A percentile compares a stretch with the other conserved stretches of the same genome.
Evolutionary conservation across 2,329 filamentous ascomycete species (phyloP).

Genomic region (Fusarium gaditjirri): DNA sequence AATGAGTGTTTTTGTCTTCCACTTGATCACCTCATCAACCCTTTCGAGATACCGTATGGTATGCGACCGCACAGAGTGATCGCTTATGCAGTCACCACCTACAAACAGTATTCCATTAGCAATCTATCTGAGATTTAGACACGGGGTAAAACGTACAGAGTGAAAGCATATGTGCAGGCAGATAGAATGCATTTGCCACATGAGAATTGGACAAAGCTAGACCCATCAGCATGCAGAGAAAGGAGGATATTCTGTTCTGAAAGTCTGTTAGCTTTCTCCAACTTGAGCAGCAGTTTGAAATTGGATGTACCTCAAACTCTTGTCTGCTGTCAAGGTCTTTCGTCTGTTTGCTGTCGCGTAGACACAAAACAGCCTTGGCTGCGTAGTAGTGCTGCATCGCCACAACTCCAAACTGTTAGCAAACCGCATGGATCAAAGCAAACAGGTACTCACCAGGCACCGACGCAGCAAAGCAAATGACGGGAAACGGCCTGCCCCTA

Average conservation of each 20-base stretch:
- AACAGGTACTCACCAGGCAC: background rate
- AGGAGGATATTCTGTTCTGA: background rate
- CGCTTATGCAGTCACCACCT: constrained; percentile 1
- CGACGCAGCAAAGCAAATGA: background rate
- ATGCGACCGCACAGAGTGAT: background rate
- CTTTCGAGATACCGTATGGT: background rate
- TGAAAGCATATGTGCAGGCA: constrained; percentile 8
- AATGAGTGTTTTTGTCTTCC: background rate
- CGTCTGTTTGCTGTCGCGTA: background rate
- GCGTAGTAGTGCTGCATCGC: constrained; percentile 15
- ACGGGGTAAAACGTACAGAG: background rate
- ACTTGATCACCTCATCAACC: background rate
- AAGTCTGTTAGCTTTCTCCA: fast-evolving
- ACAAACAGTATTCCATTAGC: background rate
- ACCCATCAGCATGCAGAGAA: constrained; percentile 6
- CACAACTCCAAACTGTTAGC: background rate
- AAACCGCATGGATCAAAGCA: fast-evolving
- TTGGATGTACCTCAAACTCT: background rate
- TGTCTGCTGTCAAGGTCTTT: background rate
- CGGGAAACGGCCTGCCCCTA: background rate
- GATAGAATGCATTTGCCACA: background rate
- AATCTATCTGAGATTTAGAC: fast-evolving
- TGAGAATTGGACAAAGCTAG: background rate
- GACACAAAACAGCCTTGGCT: background rate
- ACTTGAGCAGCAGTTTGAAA: fast-evolving